Evolutionary conservation across 257 asterid species (phyloP), one percentile per base, ranked within the genome.

Genomic region (Gentiana macrophylla): DNA sequence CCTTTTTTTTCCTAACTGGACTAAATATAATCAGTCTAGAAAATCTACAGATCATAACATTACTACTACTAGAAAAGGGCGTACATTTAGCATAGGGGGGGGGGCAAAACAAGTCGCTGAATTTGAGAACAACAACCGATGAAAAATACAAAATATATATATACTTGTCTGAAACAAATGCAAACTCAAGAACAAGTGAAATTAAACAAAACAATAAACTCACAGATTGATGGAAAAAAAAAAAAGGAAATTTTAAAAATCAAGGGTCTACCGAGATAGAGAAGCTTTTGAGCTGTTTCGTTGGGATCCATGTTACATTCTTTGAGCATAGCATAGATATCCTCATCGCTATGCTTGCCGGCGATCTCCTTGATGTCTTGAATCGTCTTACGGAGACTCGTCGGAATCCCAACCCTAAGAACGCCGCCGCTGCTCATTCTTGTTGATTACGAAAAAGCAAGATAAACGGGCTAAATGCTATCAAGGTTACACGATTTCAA

Each of bases 241-340:
- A 46, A 37, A 53, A 12, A 48, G 62, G 36, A 59, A 3, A 32
- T 36, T 35, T 43, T 37, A 10, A 37, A 8, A 12, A 60, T 8
- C 13, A 24, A 24, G 24, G 6, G 62, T 52, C 52, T 41, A 91
- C 98, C 98, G 66, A 79, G 95, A 47, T 67, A 75, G 57, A 91
- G 88, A 68, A 91, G 96, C 84, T 79, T 87, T 67, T 85, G 85
- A 46, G 86, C 34, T 62, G 97, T 78, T 33, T 91, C 98, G 71
- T 91, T 87, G 70, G 98, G 98, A 83, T 91, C 98, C 98, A 91
- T 91, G 56, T 84, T 67, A 59, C 93, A 83, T 38, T 91, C 98
- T 78, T 78, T 81, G 32, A 91, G 95, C 95, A 74, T 77, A 69
- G 94, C 83, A 72, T 91, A 85, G 70, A 91, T 83, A 73, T 91